Percentiles rank a stretch among this genome's conserved stretches.
Evolutionary conservation across 352 stramenopile species (phyloP).

Genomic region (Elongisporangium prolatum): DNA sequence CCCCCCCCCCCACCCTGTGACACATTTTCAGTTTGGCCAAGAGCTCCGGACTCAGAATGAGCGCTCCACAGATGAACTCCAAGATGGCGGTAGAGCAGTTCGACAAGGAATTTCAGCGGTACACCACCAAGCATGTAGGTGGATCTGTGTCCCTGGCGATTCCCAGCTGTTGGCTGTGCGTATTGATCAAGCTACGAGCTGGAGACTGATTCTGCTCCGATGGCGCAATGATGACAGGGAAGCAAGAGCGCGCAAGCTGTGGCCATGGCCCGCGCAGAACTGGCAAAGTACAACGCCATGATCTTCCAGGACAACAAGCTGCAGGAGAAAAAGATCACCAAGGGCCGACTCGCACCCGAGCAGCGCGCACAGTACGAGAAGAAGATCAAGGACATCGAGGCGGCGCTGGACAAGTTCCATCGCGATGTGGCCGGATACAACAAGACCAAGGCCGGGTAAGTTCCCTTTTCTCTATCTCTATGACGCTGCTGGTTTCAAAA

Average conservation of each 20-base stretch:
- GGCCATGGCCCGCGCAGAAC: constrained; percentile 68
- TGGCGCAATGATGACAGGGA: constrained; percentile 16
- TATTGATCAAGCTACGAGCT: not conserved
- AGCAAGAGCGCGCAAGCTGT: constrained; percentile 67
- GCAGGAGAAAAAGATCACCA: constrained; percentile 56
- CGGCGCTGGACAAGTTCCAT: constrained; percentile 77
- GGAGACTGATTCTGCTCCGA: constrained; percentile 1
- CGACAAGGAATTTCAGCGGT: constrained; percentile 83
- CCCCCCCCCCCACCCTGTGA: not conserved
- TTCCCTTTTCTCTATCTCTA: not conserved
- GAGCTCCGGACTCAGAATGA: constrained; percentile 1
- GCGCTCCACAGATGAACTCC: not conserved
- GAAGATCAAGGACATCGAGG: constrained; percentile 63
- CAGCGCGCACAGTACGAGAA: constrained; percentile 61
- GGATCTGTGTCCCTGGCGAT: not conserved
- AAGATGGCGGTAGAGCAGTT: constrained; percentile 68
- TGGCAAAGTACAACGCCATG: constrained; percentile 76
- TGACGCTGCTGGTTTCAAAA: not conserved
- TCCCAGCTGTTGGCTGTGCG: not conserved
- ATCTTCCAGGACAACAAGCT: constrained; percentile 87
- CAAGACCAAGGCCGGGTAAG: constrained; percentile 72
- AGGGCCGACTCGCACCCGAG: constrained; percentile 51
- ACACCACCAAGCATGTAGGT: constrained; percentile 77
- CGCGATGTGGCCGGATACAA: constrained; percentile 73
- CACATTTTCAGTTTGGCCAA: not conserved